These are phyloP conservation scores for Penicillium roqueforti DNA, from an alignment of 495 filamentous ascomycete genomes.

Conservation along the genomic window DNA sequence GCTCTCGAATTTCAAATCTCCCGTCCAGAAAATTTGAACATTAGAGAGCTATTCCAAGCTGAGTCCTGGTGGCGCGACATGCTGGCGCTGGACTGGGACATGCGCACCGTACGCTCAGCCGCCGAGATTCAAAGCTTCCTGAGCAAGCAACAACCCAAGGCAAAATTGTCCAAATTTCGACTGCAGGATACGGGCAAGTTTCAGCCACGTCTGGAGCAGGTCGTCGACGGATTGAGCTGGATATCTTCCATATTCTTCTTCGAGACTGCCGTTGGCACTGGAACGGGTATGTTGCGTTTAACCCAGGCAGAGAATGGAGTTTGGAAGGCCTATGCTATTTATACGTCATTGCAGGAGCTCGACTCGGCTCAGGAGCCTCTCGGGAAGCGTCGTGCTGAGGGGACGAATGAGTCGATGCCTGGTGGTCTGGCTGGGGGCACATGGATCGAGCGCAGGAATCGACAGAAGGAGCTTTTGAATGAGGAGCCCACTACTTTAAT, in stretches of 20 bases:
- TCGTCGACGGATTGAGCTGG: slow-evolving; percentile 45
- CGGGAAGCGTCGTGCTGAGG: slow-evolving; percentile 42
- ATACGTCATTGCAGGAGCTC: slow-evolving; percentile 54
- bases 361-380: slow-evolving; percentile 49
- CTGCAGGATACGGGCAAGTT: slow-evolving; percentile 43
- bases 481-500: slow-evolving; percentile 62
- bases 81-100: slow-evolving; percentile 55
- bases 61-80: slow-evolving; percentile 64
- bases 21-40: slow-evolving; percentile 11
- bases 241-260: slow-evolving; percentile 51
- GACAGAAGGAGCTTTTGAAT: slow-evolving; percentile 52
- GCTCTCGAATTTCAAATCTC: slow-evolving; percentile 24
- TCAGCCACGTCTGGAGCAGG: slow-evolving; percentile 36
- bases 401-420: slow-evolving; percentile 56
- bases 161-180: slow-evolving; percentile 29
- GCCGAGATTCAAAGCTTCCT: slow-evolving; percentile 49
- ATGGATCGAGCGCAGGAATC: slow-evolving; percentile 60
- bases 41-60: slow-evolving; percentile 44
- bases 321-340: slow-evolving; percentile 66
- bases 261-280: slow-evolving; percentile 50
- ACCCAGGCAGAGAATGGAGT: slow-evolving; percentile 42
- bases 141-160: slow-evolving; percentile 30
- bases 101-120: slow-evolving; percentile 50
- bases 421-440: slow-evolving; percentile 56
- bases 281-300: slow-evolving; percentile 54